Conservation (phyloP, 768 basidiomycete genomes). For the Amyloporia xantha region DNA sequence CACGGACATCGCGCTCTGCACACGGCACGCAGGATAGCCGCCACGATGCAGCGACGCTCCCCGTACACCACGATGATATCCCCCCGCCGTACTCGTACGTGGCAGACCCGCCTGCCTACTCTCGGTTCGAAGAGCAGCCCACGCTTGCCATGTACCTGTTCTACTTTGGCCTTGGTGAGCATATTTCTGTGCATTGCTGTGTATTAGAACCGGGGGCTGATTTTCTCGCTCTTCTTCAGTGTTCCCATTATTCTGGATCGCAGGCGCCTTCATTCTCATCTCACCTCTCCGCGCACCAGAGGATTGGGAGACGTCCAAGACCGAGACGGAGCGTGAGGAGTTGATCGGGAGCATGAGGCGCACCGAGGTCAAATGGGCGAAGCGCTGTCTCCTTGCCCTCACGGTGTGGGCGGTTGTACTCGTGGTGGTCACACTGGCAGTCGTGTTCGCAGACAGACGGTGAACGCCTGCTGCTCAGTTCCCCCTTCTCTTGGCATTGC, state of each 20-base stretch:
- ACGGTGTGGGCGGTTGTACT: conserved; percentile 15
- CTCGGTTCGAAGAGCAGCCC: conserved; percentile 28
- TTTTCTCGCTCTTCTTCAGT: conserved; percentile 23
- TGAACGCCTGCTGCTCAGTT: neutral
- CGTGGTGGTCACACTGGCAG: conserved; percentile 9
- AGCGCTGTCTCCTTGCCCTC: conserved; percentile 28
- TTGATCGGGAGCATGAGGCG: conserved; percentile 27
- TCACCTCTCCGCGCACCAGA: conserved; percentile 33
- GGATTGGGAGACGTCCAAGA: conserved; percentile 31
- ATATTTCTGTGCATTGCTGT: neutral
- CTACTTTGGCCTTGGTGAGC: conserved; percentile 45
- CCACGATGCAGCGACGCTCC: conserved; percentile 20
- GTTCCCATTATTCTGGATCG: conserved; percentile 42
- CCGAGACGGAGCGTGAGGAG: conserved; percentile 27
- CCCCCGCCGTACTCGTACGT: conserved; percentile 23
- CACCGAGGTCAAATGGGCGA: conserved; percentile 37
- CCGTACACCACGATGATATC: conserved; percentile 17
- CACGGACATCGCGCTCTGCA: conserved; percentile 7
- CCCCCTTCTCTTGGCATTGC: neutral
- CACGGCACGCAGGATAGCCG: conserved; percentile 25
- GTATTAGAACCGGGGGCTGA: neutral
- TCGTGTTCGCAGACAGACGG: conserved; percentile 16
- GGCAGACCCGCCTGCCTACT: conserved; percentile 29
- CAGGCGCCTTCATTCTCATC: conserved; percentile 33
- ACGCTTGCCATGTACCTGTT: conserved; percentile 44